These are phyloP conservation scores for Leccinum pellstonianum DNA, from an alignment of 768 basidiomycete species.

Conservation along the genomic window DNA sequence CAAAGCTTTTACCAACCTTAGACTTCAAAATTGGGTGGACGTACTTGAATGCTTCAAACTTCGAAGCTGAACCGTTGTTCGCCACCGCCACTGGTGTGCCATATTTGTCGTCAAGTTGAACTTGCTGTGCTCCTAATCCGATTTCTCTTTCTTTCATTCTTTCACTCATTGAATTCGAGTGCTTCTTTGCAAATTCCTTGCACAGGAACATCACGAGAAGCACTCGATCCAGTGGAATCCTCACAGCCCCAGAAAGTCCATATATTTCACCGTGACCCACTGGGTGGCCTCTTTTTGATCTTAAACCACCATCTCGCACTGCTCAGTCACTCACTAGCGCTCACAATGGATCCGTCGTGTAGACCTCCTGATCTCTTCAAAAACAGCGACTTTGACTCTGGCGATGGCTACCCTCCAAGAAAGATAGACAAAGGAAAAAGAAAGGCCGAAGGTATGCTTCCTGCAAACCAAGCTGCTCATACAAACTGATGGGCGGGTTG, in stretches of 20 bases:
- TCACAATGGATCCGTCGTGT: slow-evolving; percentile 8
- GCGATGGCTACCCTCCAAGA: background rate
- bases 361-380: slow-evolving; percentile 17
- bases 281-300: slow-evolving; percentile 5
- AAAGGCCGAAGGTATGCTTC: slow-evolving; percentile 17
- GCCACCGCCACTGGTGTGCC: no score
- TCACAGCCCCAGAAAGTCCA: no score
- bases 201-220: slow-evolving; percentile 16
- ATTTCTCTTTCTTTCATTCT: background rate
- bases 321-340: background rate
- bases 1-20: no score
- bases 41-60: no score
- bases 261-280: no score
- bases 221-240: slow-evolving; percentile 7
- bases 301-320: background rate
- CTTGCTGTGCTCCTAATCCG: no score
- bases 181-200: background rate
- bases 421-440: slow-evolving; percentile 21
- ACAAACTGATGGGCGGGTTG: background rate
- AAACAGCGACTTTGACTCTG: background rate
- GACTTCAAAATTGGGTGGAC: no score
- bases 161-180: slow-evolving; percentile 3
- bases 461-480: background rate
- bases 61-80: no score
- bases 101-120: no score